These are phyloP conservation scores for Echeveria elegans DNA, from an alignment of 164 flowering plant genomes.

Conservation along the genomic window DNA sequence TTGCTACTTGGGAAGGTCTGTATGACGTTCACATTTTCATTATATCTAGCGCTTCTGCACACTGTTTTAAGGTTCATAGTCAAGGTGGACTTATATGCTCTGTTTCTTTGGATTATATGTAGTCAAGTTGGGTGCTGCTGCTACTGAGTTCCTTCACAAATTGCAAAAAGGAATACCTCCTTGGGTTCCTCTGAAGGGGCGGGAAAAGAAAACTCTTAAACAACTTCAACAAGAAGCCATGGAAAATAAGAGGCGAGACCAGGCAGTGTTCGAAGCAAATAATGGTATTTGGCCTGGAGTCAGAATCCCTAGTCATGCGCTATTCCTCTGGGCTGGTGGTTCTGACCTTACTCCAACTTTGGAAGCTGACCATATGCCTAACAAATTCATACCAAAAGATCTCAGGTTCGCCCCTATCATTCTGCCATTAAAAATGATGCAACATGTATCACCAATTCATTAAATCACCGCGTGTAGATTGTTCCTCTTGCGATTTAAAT, in stretches of 20 bases:
- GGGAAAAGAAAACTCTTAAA: slow-evolving; percentile 66
- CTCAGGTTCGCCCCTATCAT: slow-evolving; percentile 40
- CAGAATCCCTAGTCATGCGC: slow-evolving; percentile 73
- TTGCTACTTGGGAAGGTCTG: slow-evolving; percentile 98
- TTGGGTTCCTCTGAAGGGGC: slow-evolving; percentile 87
- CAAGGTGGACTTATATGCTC: neutral
- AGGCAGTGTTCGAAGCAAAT: slow-evolving; percentile 80
- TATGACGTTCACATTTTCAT: slow-evolving; percentile 7
- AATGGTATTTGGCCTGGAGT: slow-evolving; percentile 93
- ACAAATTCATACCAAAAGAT: slow-evolving; percentile 82
- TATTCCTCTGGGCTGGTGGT: slow-evolving; percentile 97
- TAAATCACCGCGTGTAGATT: no score
- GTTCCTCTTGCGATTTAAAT: no score
- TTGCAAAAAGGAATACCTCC: slow-evolving; percentile 84
- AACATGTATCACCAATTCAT: neutral
- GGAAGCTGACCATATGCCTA: slow-evolving; percentile 91
- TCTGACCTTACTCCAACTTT: slow-evolving; percentile 66
- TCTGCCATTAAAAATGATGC: neutral
- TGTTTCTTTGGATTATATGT: slow-evolving; percentile 13
- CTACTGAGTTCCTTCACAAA: slow-evolving; percentile 75
- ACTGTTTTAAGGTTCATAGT: neutral
- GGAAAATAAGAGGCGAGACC: slow-evolving; percentile 77
- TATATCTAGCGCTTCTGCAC: neutral
- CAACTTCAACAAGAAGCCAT: slow-evolving; percentile 89
- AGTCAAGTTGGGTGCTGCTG: slow-evolving; percentile 85